Percentiles rank a stretch among this genome's conserved stretches.
Conservation (phyloP, 208 protist species). For the Acanthamoeba sp. region DNA sequence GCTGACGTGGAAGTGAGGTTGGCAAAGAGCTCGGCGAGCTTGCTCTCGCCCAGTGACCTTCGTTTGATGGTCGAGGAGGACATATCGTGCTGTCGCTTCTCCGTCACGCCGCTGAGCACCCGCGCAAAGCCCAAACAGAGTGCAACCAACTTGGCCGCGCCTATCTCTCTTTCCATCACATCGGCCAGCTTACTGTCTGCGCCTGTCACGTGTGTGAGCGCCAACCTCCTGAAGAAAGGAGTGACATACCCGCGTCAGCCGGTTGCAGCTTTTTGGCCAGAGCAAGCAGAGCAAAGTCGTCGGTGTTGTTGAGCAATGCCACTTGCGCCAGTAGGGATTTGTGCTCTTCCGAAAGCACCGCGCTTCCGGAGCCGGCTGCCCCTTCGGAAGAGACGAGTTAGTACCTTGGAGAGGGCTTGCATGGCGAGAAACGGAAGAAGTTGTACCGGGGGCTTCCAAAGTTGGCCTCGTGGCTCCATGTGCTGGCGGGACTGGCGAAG, state of each 20-base stretch:
- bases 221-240: background rate
- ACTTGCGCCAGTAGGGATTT: background rate
- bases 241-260: background rate
- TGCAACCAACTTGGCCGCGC: background rate
- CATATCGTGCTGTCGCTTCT: background rate
- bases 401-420: too few relatives aligned
- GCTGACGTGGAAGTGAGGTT: too few relatives aligned
- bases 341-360: background rate
- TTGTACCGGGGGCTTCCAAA: too few relatives aligned
- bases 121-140: constrained; percentile 16
- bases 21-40: background rate
- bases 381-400: too few relatives aligned
- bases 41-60: background rate
- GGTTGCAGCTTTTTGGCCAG: background rate
- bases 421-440: too few relatives aligned
- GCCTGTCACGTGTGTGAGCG: background rate
- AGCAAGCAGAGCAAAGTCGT: background rate
- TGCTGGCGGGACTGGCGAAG: too few relatives aligned
- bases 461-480: too few relatives aligned
- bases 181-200: background rate
- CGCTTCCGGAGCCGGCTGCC: too few relatives aligned
- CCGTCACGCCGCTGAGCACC: background rate
- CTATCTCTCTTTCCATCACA: background rate
- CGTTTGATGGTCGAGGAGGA: too few relatives aligned
- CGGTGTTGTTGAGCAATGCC: background rate